Evolutionary conservation across 441 rosid species (phyloP), one percentile per base, ranked within the genome.

Genomic region (Gossypium trilobum): DNA sequence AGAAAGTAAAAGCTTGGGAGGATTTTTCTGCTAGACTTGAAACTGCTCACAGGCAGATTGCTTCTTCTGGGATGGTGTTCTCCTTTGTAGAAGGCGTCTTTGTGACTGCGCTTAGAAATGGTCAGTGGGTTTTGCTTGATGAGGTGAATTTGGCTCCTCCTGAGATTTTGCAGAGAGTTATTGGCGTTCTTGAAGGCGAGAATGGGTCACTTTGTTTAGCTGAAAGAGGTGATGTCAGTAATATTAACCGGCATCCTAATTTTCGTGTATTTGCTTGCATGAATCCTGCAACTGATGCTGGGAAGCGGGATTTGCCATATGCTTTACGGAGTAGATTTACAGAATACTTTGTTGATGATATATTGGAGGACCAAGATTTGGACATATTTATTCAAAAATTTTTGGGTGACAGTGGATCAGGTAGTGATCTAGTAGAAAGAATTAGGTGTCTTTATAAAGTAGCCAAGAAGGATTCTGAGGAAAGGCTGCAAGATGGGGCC

Each of bases 271-370:
- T 93, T 89, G 91, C 97, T 19, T 93, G 99, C 74, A 95, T 95
- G 99, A 95, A 95, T 84, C 99, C 99, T 23, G 99, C 98, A 80
- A 95, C 96, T 63, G 99, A 95, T 88, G 98, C 99, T 75, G 99
- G 99, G 74, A 95, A 95, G 82, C 79, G 97, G 74, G 99, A 95
- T 73, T 85, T 95, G 81, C 96, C 97, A 2, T 81, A 80, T 77
- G 81, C 96, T 51, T 66, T 95, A 60, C 87, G 88, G 39, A 82
- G 97, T 85, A 86, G 99, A 80, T 95, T 95, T 82, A 89, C 98
- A 2, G 97, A 91, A 82, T 91, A 85, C 77, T 90, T 88, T 85
- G 96, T 95, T 73, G 93, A 93, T 84, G 99, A 95, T 70, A 82
- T 85, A 52, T 72, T 93, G 77, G 91, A 84, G 77, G 93, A 84